Evolutionary conservation across 768 basidiomycete species (phyloP).

Genomic region (Russula sp.): DNA sequence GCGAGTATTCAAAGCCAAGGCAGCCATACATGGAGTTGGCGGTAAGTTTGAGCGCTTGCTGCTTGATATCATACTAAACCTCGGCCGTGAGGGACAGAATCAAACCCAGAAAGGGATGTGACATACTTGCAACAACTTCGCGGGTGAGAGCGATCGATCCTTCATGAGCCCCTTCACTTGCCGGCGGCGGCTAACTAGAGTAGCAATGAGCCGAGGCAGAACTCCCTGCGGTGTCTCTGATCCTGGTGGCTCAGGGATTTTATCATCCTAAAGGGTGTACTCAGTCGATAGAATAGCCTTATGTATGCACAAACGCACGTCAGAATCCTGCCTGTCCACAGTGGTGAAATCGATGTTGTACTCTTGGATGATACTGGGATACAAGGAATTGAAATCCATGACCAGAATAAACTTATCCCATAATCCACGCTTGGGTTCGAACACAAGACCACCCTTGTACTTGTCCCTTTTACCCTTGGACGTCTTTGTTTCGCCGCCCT

Average conservation of each 20-base stretch:
- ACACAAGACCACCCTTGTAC: slow-evolving; percentile 97
- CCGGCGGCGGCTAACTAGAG: slow-evolving; percentile 81
- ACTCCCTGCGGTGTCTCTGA: slow-evolving; percentile 72
- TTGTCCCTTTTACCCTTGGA: slow-evolving; percentile 79
- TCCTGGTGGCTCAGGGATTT: slow-evolving; percentile 82
- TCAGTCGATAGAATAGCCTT: neutral
- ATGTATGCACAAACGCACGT: slow-evolving; percentile 31
- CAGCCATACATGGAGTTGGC: slow-evolving; percentile 99
- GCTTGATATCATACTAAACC: slow-evolving; percentile 88
- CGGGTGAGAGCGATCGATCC: slow-evolving; percentile 60
- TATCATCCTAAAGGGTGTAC: slow-evolving; percentile 56
- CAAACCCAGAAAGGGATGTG: neutral
- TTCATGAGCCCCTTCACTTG: slow-evolving; percentile 96
- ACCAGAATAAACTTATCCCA: slow-evolving; percentile 97
- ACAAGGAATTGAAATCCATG: slow-evolving; percentile 99
- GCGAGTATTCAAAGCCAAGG: slow-evolving; percentile 93
- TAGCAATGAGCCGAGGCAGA: slow-evolving; percentile 96
- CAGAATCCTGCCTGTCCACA: slow-evolving; percentile 61
- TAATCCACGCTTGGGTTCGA: slow-evolving; percentile 90
- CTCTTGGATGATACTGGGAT: slow-evolving; percentile 99
- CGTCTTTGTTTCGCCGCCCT: slow-evolving; percentile 36
- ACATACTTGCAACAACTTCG: slow-evolving; percentile 76
- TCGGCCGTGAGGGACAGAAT: neutral
- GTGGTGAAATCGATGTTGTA: slow-evolving; percentile 99
- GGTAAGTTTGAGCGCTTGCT: slow-evolving; percentile 93